phyloP scores from a whole-genome alignment of 768 basidiomycete genomes.

The Austroboletus festivus region DNA sequence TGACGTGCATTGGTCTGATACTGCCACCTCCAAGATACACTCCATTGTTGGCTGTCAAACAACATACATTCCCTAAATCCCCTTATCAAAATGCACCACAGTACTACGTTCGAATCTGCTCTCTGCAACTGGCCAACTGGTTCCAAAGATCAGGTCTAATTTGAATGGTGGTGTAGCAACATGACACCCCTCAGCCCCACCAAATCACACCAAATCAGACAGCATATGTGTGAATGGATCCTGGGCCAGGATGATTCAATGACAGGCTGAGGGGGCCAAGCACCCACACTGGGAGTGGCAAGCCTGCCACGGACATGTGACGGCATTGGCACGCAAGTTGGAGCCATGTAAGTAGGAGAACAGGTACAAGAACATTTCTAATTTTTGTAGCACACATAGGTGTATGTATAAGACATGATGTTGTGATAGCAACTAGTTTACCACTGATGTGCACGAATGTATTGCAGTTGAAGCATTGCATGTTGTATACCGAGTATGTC shows the following conservation, averaged over 20 bases:
- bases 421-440: too few relatives aligned
- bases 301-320: too few relatives aligned
- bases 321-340: too few relatives aligned
- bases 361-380: too few relatives aligned
- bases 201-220: conserved; percentile 3
- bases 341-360: too few relatives aligned
- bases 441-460: too few relatives aligned
- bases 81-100: conserved; percentile 49
- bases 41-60: conserved; percentile 51
- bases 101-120: conserved; percentile 35
- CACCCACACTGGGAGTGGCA: too few relatives aligned
- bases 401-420: too few relatives aligned
- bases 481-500: too few relatives aligned
- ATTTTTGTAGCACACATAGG: too few relatives aligned
- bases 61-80: conserved; percentile 83
- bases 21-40: conserved; percentile 52
- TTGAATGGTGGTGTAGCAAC: conserved; percentile 52
- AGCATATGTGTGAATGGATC: not conserved
- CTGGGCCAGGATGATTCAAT: conserved; percentile 19
- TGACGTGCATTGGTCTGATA: conserved; percentile 37
- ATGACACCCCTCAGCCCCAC: conserved; percentile 33
- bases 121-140: conserved; percentile 41
- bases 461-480: too few relatives aligned
- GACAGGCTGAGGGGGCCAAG: conserved; percentile 65
- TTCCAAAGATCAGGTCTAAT: conserved; percentile 71